Evolutionary conservation across 176 grass and related monocot species (phyloP).

Genomic region (Eremochloa ophiuroides): DNA sequence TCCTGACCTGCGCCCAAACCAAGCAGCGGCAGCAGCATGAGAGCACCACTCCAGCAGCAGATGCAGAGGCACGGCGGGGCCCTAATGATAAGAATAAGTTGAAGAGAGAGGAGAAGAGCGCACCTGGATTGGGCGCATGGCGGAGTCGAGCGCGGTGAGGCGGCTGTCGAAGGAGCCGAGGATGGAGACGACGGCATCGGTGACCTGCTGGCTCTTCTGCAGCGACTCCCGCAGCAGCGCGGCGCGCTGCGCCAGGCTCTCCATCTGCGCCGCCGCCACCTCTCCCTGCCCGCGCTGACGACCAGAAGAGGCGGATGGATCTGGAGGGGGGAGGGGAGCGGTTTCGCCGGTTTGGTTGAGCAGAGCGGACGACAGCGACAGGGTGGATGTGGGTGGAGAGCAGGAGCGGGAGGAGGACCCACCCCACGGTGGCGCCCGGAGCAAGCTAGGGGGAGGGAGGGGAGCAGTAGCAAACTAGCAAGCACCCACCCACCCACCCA

Average conservation of each 20-base stretch:
- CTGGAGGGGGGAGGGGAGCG: background rate
- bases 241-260: conserved; percentile 60
- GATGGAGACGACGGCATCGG: conserved; percentile 72
- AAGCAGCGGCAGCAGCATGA: background rate
- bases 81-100: background rate
- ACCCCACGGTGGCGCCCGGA: conserved; percentile 32
- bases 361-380: background rate
- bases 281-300: too few relatives aligned
- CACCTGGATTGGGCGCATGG: conserved; percentile 96
- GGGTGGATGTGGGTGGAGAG: conserved; percentile 23
- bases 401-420: conserved; percentile 20
- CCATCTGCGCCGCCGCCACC: conserved; percentile 31
- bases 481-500: too few relatives aligned
- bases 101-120: background rate
- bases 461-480: background rate
- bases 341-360: conserved; percentile 22
- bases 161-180: conserved; percentile 96
- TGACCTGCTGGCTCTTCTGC: conserved; percentile 53
- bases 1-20: conserved; percentile 41
- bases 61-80: background rate
- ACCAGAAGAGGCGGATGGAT: conserved; percentile 17
- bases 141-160: conserved; percentile 80
- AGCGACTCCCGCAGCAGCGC: conserved; percentile 77
- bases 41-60: background rate
- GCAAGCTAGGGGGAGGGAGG: background rate